These are phyloP conservation scores for Porogramme epimiltina DNA, from an alignment of 1,284 basidiomycete genomes.

Conservation along the genomic window DNA sequence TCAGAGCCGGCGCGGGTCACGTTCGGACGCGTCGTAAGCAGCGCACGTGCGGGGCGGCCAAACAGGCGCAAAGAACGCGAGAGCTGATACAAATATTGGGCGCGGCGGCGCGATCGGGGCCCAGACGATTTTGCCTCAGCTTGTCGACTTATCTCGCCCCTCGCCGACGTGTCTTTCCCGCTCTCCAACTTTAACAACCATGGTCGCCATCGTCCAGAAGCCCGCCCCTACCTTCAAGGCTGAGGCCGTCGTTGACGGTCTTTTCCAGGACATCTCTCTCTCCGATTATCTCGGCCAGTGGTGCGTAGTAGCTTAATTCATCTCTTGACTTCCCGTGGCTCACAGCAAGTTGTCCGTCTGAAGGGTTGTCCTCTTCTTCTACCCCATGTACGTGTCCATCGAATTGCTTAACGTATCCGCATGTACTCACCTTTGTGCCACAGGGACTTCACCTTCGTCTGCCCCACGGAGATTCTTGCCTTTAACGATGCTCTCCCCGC, in stretches of 20 bases:
- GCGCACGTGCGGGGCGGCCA: constrained; percentile 23
- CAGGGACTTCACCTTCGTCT: constrained; percentile 85
- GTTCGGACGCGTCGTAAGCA: constrained; percentile 20
- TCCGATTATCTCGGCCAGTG: constrained; percentile 81
- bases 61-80: constrained; percentile 33
- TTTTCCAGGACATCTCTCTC: constrained; percentile 77
- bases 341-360: neutral
- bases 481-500: constrained; percentile 83
- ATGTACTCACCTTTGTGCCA: constrained; percentile 2
- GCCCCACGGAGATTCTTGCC: constrained; percentile 91
- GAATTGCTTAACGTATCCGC: constrained; percentile 17
- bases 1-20: neutral
- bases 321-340: neutral
- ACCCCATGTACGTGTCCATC: constrained; percentile 63
- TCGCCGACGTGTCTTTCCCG: neutral
- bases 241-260: constrained; percentile 72
- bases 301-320: constrained; percentile 50
- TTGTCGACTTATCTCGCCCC: neutral
- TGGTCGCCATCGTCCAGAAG: constrained; percentile 76
- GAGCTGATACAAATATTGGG: constrained; percentile 24
- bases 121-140: neutral
- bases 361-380: constrained; percentile 48
- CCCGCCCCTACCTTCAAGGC: constrained; percentile 80
- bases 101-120: constrained; percentile 4
- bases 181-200: constrained; percentile 36